Conservation (phyloP, 108 stramenopile species). For the Skeletonema marinoi region DNA sequence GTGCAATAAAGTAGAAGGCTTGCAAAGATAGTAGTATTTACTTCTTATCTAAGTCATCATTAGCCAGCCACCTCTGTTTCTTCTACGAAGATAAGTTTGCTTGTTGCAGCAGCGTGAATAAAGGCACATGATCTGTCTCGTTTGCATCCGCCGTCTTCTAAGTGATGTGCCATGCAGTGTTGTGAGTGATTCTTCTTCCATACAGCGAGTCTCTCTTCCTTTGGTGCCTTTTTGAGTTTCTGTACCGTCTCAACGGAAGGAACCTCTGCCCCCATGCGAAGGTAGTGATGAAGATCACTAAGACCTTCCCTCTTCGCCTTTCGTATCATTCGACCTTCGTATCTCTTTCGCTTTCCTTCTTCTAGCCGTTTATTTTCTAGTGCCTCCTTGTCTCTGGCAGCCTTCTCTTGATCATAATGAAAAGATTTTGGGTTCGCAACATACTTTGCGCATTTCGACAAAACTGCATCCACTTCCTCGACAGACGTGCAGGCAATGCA, state of each 20-base stretch:
- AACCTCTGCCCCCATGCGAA: conserved; percentile 80
- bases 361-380: conserved; percentile 66
- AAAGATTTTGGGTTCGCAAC: conserved; percentile 64
- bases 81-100: conserved; percentile 49
- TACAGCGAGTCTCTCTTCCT: conserved; percentile 54
- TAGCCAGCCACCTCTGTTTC: conserved; percentile 65
- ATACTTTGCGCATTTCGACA: conserved; percentile 64
- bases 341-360: conserved; percentile 88
- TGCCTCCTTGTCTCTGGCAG: conserved; percentile 66
- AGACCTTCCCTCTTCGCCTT: conserved; percentile 95
- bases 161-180: conserved; percentile 87
- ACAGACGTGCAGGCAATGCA: conserved; percentile 68
- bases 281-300: conserved; percentile 70
- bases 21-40: not conserved
- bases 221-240: conserved; percentile 50
- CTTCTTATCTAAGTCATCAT: not conserved
- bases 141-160: conserved; percentile 60
- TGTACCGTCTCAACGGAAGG: conserved; percentile 62
- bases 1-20: conserved; percentile 35
- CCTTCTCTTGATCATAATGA: conserved; percentile 76
- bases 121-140: conserved; percentile 90
- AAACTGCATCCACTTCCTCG: conserved; percentile 54
- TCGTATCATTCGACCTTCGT: conserved; percentile 89
- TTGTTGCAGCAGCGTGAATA: conserved; percentile 72
- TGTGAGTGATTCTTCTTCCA: conserved; percentile 90